Evolutionary conservation across 768 basidiomycete genomes (phyloP).

Genomic region (Mycena albidolilacea): DNA sequence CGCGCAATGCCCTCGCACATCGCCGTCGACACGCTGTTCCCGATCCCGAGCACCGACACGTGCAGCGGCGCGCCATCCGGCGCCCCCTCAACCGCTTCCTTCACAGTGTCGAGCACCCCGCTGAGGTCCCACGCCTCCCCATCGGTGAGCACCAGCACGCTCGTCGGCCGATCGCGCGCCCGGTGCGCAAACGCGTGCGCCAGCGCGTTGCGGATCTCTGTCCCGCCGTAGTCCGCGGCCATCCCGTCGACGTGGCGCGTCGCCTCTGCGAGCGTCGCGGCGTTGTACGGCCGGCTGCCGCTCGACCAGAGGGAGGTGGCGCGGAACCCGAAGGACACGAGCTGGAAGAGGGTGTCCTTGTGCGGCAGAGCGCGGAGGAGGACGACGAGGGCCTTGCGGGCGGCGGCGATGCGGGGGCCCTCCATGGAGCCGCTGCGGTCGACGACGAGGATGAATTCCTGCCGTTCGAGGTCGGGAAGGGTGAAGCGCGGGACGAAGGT

Average conservation of each 20-base stretch:
- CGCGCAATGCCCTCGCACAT: slow-evolving; percentile 59
- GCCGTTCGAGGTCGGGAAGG: slow-evolving; percentile 42
- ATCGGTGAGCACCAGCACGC: slow-evolving; percentile 52
- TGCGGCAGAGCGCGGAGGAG: slow-evolving; percentile 57
- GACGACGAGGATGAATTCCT: slow-evolving; percentile 29
- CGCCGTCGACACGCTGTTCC: slow-evolving; percentile 53
- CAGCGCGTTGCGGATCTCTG: slow-evolving; percentile 52
- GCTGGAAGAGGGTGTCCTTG: slow-evolving; percentile 21
- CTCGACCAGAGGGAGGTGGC: slow-evolving; percentile 54
- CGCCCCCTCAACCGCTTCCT: slow-evolving; percentile 43
- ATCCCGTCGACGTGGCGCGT: slow-evolving; percentile 47
- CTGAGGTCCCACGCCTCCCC: slow-evolving; percentile 47
- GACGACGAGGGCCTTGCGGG: slow-evolving; percentile 54
- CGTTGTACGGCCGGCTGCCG: slow-evolving; percentile 43
- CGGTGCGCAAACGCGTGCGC: slow-evolving; percentile 46
- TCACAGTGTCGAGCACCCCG: slow-evolving; percentile 22
- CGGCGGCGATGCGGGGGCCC: slow-evolving; percentile 48
- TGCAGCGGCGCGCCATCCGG: slow-evolving; percentile 48
- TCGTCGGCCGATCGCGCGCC: slow-evolving; percentile 49
- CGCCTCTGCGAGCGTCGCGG: slow-evolving; percentile 45
- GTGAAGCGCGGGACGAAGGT: slow-evolving; percentile 59
- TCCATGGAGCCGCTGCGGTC: slow-evolving; percentile 53
- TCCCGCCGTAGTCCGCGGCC: slow-evolving; percentile 56
- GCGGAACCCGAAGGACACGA: slow-evolving; percentile 57
- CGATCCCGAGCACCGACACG: slow-evolving; percentile 64